These are phyloP conservation scores for Coelastrella sp. DNA, from an alignment of 139 green algal species.

Conservation along the genomic window DNA sequence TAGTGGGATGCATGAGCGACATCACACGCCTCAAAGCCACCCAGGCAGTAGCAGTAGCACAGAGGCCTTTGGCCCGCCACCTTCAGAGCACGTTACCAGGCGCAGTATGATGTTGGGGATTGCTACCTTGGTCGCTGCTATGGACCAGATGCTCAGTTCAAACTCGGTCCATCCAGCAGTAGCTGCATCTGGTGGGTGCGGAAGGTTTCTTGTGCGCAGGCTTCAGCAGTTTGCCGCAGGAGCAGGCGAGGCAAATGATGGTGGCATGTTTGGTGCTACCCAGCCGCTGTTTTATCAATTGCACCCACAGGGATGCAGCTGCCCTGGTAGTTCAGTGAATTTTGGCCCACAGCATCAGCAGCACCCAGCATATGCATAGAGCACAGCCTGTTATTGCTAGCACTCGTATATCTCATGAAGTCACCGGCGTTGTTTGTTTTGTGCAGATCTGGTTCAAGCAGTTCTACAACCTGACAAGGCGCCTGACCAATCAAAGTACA, in stretches of 20 bases:
- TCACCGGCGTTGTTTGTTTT: not conserved
- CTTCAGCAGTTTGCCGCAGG: not conserved
- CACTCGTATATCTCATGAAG: not conserved
- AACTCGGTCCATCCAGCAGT: not conserved
- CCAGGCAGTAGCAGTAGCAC: not conserved
- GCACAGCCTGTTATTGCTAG: not conserved
- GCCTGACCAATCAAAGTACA: conserved; percentile 81
- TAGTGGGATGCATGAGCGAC: not conserved
- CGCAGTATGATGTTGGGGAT: not conserved
- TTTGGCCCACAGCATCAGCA: not conserved
- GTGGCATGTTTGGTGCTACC: no score
- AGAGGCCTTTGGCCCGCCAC: not conserved
- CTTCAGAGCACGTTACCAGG: not conserved
- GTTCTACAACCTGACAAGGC: conserved; percentile 64
- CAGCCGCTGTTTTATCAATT: no score
- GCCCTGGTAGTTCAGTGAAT: no score
- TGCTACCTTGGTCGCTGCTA: not conserved
- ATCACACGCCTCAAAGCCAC: no score
- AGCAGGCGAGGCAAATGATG: not conserved
- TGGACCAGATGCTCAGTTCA: not conserved
- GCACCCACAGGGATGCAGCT: no score
- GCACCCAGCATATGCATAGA: not conserved
- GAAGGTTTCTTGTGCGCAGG: not conserved
- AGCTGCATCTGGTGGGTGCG: not conserved
- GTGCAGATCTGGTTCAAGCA: conserved; percentile 39